These are phyloP conservation scores for Naganishia kalamii DNA, from an alignment of 768 basidiomycete genomes.

Conservation along the genomic window DNA sequence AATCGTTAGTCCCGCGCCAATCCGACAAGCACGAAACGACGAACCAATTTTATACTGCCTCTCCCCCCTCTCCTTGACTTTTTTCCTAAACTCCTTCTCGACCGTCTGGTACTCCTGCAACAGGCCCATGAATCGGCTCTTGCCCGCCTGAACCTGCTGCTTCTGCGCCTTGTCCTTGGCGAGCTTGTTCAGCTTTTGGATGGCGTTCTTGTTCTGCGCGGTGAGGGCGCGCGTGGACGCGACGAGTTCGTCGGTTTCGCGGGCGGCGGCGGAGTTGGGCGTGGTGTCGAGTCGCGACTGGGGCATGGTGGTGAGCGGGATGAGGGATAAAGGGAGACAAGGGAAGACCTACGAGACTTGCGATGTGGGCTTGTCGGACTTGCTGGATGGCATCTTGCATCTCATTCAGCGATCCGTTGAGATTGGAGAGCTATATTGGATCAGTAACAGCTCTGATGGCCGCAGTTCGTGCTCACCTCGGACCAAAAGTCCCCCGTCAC, in stretches of 20 bases:
- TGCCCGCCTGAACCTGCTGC: constrained; percentile 47
- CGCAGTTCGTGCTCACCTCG: constrained; percentile 25
- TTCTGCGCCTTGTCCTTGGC: constrained; percentile 47
- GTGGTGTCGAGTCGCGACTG: constrained; percentile 56
- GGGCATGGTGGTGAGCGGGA: neutral
- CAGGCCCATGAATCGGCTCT: constrained; percentile 49
- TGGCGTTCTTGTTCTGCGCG: constrained; percentile 47
- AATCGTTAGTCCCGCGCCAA: neutral
- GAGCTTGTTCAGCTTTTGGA: constrained; percentile 47
- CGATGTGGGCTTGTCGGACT: constrained; percentile 40
- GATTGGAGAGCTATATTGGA: constrained; percentile 30
- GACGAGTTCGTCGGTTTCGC: constrained; percentile 39
- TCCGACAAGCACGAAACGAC: neutral
- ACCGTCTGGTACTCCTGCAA: constrained; percentile 51
- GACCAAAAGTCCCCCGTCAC: constrained; percentile 39
- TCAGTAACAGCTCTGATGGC: neutral
- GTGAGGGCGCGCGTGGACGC: constrained; percentile 42
- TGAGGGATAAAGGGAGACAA: neutral
- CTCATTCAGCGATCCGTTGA: constrained; percentile 26
- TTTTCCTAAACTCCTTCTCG: constrained; percentile 50
- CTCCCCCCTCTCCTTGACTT: constrained; percentile 50
- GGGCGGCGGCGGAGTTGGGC: constrained; percentile 53
- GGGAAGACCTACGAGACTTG: constrained; percentile 35
- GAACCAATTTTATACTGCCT: constrained; percentile 50
- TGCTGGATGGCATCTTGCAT: constrained; percentile 45